phyloP scores from a whole-genome alignment of 129 eudicot species.

The Chrysanthemum seticuspe region DNA sequence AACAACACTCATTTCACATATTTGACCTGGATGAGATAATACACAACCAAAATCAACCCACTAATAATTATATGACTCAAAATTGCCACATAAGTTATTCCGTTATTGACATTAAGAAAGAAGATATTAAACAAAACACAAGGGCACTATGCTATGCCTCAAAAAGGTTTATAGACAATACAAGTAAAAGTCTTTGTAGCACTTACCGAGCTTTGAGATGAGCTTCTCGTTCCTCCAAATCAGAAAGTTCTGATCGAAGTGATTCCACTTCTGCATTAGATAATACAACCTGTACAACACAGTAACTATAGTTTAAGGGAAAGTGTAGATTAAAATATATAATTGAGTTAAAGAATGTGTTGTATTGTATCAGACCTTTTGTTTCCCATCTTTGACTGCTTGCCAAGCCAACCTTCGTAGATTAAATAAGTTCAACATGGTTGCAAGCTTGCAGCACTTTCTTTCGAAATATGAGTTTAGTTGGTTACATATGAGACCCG shows the following conservation, averaged over 20 bases:
- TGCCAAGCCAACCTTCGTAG: constrained; percentile 57
- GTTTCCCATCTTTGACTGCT: constrained; percentile 48
- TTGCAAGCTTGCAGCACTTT: constrained; percentile 59
- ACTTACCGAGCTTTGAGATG: constrained; percentile 79
- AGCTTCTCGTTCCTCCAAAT: constrained; percentile 80
- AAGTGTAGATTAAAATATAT: neutral
- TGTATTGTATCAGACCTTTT: constrained; percentile 48
- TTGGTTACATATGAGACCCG: too few species aligned
- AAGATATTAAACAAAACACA: too few species aligned
- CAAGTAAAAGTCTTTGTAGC: constrained; percentile 2
- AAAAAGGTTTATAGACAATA: too few species aligned
- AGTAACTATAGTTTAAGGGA: neutral
- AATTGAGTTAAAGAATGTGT: neutral
- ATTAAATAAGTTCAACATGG: constrained; percentile 77
- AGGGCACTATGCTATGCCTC: too few species aligned
- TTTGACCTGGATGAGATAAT: too few species aligned
- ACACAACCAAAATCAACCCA: neutral
- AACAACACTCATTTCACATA: too few species aligned
- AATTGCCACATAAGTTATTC: too few species aligned
- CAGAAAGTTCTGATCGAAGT: constrained; percentile 75
- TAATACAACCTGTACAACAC: constrained; percentile 57
- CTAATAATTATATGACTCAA: too few species aligned
- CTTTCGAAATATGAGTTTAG: too few species aligned
- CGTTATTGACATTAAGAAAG: too few species aligned
- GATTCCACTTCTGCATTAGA: constrained; percentile 74